Evolutionary conservation across 805 yeast species (phyloP).

Genomic region (Kodamaea kaohsiungensis): DNA sequence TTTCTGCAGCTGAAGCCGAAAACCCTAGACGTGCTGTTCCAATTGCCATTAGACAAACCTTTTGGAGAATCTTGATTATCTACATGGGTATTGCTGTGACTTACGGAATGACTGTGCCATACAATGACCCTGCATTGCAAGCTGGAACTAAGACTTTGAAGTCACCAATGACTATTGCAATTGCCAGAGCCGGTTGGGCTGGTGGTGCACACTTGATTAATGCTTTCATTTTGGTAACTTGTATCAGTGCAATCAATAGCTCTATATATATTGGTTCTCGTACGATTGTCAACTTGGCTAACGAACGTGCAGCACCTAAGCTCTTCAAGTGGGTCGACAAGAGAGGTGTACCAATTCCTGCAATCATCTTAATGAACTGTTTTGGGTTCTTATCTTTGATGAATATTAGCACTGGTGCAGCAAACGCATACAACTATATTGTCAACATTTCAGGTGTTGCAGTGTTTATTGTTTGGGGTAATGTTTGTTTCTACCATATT

Average conservation of each 20-base stretch:
- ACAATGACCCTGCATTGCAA: slow-evolving; percentile 47
- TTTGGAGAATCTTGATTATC: slow-evolving; percentile 53
- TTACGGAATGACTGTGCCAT: slow-evolving; percentile 63
- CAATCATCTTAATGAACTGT: slow-evolving; percentile 54
- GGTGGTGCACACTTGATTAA: slow-evolving; percentile 55
- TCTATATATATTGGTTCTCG: slow-evolving; percentile 70
- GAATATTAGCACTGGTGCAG: slow-evolving; percentile 59
- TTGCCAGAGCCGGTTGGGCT: slow-evolving; percentile 42
- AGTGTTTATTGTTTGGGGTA: slow-evolving; percentile 68
- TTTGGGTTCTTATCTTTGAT: slow-evolving; percentile 59
- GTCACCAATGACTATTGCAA: slow-evolving; percentile 42
- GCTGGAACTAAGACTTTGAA: slow-evolving; percentile 42
- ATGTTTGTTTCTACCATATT: slow-evolving; percentile 54
- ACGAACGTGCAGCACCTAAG: slow-evolving; percentile 60
- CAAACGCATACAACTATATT: slow-evolving; percentile 59
- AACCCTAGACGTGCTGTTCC: slow-evolving; percentile 62
- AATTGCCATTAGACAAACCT: slow-evolving; percentile 54
- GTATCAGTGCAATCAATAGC: slow-evolving; percentile 69
- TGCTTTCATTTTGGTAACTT: slow-evolving; percentile 62
- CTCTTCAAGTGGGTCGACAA: slow-evolving; percentile 52
- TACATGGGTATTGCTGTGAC: slow-evolving; percentile 56
- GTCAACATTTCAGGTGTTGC: slow-evolving; percentile 67
- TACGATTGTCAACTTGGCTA: slow-evolving; percentile 63
- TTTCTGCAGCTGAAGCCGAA: slow-evolving; percentile 62
- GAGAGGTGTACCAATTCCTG: slow-evolving; percentile 65